Evolutionary conservation across 2,329 filamentous ascomycete species (phyloP), one percentile per base, ranked within the genome.

Genomic region (Acarospora socialis): DNA sequence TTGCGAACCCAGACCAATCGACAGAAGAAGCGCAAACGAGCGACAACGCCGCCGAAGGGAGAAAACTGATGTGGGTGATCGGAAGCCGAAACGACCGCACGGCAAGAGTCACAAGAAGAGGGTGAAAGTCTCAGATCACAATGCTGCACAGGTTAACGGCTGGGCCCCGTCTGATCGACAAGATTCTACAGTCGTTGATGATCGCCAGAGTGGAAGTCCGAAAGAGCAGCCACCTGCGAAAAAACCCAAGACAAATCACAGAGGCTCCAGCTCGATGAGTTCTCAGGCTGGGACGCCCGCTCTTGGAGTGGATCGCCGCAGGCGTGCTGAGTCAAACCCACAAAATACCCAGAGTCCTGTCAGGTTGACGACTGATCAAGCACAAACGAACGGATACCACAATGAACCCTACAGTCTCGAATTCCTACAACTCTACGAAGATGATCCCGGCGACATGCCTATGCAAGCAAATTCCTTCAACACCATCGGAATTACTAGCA

Each of bases 41-140:
- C 73, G 78, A 52, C 76, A 82, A 48, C 63, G 61, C 42, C 59
- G 66, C 35, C 71, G 73, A 37, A 66, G 78, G 39, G 59, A 66
- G 43, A 65, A 61, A 39, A 63, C 66, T 38, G 65, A 70, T 38
- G 57, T 56, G 10, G 60, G 66, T 46, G 75, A 84, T 53, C 75
- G 78, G 57, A 81, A 81, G 59, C 46, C 71, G 36, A 81, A 86
- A 55, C 72, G 84, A 39, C 72, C 77, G 6, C 68, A 77, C 5
- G 65, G 80, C 8, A 93, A 93, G 53, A 78, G 69, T 51, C 79
- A 84, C 50, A 93, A 86, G 63, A 94, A 92, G 64, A 92, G 86
- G 56, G 55, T 69, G 21, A 92, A 84, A 51, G 81, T 84, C 30
- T 48, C 52, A 17, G 49, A 54, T 7, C 59, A 56, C 17, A 73